A percentile compares a stretch with the other conserved stretches of the same genome.
Evolutionary conservation across 2,329 filamentous ascomycete species (phyloP).

Genomic region (Ceratocystiopsis minuta): DNA sequence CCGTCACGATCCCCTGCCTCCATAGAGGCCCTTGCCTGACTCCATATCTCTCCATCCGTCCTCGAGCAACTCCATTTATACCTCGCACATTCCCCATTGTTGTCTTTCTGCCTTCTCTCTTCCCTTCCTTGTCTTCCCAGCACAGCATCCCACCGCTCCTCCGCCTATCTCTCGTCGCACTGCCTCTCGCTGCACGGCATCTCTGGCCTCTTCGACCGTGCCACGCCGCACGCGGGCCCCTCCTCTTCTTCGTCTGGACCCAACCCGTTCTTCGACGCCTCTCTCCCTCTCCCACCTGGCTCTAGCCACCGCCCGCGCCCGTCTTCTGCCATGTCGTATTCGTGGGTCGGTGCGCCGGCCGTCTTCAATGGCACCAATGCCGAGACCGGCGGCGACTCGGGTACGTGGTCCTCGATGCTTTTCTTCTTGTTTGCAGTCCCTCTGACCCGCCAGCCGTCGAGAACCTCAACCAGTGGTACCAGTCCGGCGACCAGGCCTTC

Average conservation of each 20-base stretch:
- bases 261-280: neutral
- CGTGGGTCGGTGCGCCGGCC: conserved; percentile 37
- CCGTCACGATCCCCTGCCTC: neutral
- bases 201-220: too few species aligned
- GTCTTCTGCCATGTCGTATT: conserved; percentile 35
- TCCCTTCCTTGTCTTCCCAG: neutral
- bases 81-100: neutral
- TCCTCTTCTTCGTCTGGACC: neutral
- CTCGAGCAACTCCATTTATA: neutral
- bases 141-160: too few species aligned
- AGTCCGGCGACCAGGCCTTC: conserved; percentile 80
- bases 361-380: conserved; percentile 46
- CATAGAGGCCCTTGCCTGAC: neutral
- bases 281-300: neutral
- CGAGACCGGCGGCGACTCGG: conserved; percentile 56
- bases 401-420: conserved; percentile 34
- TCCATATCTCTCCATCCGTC: neutral
- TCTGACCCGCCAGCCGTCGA: conserved; percentile 38
- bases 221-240: neutral
- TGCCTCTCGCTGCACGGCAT: too few species aligned
- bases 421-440: neutral
- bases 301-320: neutral
- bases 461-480: conserved; percentile 93
- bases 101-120: neutral
- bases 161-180: neutral